Evolutionary conservation across 805 yeast genomes (phyloP), one percentile per base, ranked within the genome.

Genomic region (Saccharomycopsis olivae): DNA sequence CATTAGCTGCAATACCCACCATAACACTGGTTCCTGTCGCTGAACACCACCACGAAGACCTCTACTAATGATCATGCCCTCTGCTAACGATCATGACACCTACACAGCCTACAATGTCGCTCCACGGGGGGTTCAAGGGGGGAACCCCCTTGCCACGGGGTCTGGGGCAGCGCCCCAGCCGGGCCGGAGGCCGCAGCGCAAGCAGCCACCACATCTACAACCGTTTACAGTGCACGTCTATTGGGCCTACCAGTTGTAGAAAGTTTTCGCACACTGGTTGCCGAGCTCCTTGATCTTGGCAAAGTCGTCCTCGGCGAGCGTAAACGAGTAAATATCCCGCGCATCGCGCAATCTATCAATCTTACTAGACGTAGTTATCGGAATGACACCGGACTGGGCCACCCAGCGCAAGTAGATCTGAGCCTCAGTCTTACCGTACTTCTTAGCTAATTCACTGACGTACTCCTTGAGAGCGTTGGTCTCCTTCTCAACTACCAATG

Each of bases 341-440:
- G 78, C 71, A 50, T 76, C 75, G 43, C 59, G 52, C 46, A 81
- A 65, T 55, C 94, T 69, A 37, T 67, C 68, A 19, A 55, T 53
- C 41, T 72, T 70, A 2, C 78, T 66, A 2, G 87, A 73, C 10
- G 92, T 82, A 4, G 95, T 85, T 16, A 85, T 61, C 18, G 94
- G 94, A 29, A 82, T 53, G 5, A 78, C 68, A 14, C 80, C 82
- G 15, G 58, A 58, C 53, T 77, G 78, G 41, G 72, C 65, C 6
- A 78, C 77, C 81, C 86, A 83, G 56, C 85, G 66, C 46, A 84
- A 65, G 43, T 82, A 58, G 38, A 84, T 62, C 50, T 73, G 80
- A n/a, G 81, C 74, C 29, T 67, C 65, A n/a, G 77, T 64, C 42
- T 69, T 75, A 18, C 53, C 52, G 54, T 83, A 81, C 50, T 81